These are phyloP conservation scores for Dendrobium catenatum DNA, from an alignment of 106 monocot genomes.

Conservation along the genomic window DNA sequence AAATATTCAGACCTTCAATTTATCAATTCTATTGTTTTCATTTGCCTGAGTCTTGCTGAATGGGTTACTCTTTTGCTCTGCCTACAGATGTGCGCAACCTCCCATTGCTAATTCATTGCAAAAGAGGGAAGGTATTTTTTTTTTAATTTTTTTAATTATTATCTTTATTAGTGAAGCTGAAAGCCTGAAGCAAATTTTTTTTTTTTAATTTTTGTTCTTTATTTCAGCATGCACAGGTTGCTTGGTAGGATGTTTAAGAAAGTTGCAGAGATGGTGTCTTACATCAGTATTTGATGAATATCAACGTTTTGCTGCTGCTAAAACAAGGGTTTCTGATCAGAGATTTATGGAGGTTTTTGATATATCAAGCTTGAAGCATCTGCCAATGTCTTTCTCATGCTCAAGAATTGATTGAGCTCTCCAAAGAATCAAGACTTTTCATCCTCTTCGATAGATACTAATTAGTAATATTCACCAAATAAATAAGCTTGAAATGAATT, in stretches of 20 bases:
- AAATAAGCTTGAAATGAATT: neutral
- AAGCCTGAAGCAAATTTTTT: too few relatives aligned
- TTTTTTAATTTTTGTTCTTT: neutral
- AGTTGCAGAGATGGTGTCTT: conserved; percentile 78
- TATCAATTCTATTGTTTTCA: neutral
- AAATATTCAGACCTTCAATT: neutral
- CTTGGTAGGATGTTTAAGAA: conserved; percentile 75
- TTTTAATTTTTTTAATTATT: neutral
- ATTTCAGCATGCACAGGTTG: conserved; percentile 78
- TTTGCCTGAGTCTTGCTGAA: neutral
- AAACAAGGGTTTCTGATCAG: conserved; percentile 74
- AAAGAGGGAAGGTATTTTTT: conserved; percentile 64
- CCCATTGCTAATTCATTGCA: conserved; percentile 82
- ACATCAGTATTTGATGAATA: conserved; percentile 77
- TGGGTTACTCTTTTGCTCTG: neutral
- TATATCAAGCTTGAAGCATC: conserved; percentile 53
- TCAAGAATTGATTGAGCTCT: neutral
- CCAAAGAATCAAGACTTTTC: neutral
- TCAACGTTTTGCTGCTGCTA: conserved; percentile 72
- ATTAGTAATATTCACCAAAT: neutral
- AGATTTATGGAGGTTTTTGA: conserved; percentile 78
- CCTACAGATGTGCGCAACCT: conserved; percentile 61
- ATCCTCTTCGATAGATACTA: neutral
- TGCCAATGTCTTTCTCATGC: conserved; percentile 17
- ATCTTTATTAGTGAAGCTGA: too few relatives aligned